Percentiles rank a stretch among this genome's conserved stretches.
phyloP scores from a whole-genome alignment of 805 yeast genomes.

The Candida ipomoeae region DNA sequence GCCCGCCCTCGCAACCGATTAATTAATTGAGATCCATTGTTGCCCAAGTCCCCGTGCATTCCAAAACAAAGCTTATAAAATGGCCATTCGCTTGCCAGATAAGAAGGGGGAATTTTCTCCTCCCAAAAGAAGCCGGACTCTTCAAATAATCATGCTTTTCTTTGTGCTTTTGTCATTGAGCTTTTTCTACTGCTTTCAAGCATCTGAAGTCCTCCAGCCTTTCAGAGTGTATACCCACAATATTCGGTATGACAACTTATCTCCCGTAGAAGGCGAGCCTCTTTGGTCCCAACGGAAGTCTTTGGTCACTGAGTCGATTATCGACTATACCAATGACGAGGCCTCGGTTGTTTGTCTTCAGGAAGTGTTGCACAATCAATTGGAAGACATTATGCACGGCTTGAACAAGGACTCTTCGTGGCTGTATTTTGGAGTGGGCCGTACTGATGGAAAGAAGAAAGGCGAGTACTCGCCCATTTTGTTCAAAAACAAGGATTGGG shows the following conservation, averaged over 20 bases:
- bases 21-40: neutral
- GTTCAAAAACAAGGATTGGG: conserved; percentile 30
- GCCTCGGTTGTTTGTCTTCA: conserved; percentile 39
- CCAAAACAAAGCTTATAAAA: neutral
- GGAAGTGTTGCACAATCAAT: conserved; percentile 35
- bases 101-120: neutral
- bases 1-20: neutral
- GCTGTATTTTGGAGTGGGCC: conserved; percentile 27
- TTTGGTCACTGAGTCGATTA: conserved; percentile 38
- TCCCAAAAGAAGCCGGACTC: neutral
- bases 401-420: conserved; percentile 26
- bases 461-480: conserved; percentile 32
- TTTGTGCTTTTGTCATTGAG: neutral
- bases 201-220: neutral
- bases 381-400: conserved; percentile 26
- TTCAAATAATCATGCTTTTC: neutral
- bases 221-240: conserved; percentile 38
- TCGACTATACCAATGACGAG: conserved; percentile 29
- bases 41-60: neutral
- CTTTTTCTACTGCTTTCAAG: neutral
- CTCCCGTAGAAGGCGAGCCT: conserved; percentile 35
- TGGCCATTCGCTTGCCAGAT: neutral
- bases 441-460: conserved; percentile 11
- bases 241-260: conserved; percentile 40
- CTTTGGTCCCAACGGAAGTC: conserved; percentile 43